phyloP scores from a whole-genome alignment of 768 basidiomycete genomes.

The Serendipita indica region DNA sequence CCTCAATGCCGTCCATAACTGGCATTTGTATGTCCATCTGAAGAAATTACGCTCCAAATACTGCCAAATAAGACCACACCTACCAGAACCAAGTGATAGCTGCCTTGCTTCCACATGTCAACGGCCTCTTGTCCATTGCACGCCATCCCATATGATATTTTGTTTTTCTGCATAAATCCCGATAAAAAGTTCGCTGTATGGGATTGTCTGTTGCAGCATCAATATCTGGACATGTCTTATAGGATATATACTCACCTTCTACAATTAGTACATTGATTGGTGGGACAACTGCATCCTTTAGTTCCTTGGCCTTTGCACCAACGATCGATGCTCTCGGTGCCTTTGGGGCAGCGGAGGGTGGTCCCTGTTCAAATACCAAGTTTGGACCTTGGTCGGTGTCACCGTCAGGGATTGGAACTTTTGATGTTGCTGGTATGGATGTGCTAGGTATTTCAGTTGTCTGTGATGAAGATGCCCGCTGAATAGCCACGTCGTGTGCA shows the following conservation, averaged over 20 bases:
- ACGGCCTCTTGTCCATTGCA: conserved; percentile 94
- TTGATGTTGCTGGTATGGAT: background rate
- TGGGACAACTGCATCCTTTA: conserved; percentile 66
- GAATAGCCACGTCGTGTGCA: too few relatives aligned
- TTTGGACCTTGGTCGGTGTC: background rate
- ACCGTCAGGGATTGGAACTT: background rate
- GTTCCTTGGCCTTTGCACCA: conserved; percentile 11
- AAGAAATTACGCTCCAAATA: background rate
- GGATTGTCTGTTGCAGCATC: conserved; percentile 62
- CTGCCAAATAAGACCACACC: conserved; percentile 21
- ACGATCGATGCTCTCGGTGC: conserved; percentile 11
- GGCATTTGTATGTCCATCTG: conserved; percentile 99
- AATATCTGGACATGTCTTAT: background rate
- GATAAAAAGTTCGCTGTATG: conserved; percentile 92
- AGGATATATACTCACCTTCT: conserved; percentile 54
- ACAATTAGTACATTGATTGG: conserved; percentile 97
- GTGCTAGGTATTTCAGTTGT: too few relatives aligned
- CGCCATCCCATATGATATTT: conserved; percentile 87
- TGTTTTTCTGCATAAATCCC: conserved; percentile 94
- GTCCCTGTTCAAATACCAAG: background rate
- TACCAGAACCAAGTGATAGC: conserved; percentile 90
- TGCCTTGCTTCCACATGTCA: conserved; percentile 83
- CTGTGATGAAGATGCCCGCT: too few relatives aligned
- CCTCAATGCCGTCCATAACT: conserved; percentile 95
- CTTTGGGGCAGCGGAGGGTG: conserved; percentile 11